Base-by-base conservation (phyloP, 2,329 filamentous ascomycete genomes). In the Xylaria hypoxylon region DNA sequence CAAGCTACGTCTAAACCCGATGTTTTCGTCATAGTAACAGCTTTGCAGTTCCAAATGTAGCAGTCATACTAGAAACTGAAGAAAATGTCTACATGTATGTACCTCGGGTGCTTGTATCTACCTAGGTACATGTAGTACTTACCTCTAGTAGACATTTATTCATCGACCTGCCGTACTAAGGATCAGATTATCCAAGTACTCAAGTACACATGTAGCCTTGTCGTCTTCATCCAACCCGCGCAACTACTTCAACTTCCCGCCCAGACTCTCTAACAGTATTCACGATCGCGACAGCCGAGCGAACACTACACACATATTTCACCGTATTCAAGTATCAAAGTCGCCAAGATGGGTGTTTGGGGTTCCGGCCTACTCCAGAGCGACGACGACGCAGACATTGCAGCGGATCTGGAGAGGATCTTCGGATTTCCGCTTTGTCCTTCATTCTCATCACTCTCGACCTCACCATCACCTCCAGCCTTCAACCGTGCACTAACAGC, bases 361-460 rank as follows among this genome's bases (percentile, higher is more conserved):
- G 71, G 69, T 35, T 59, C 35, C 53, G 68, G 71, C 48, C 64
- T 74, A 15, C 24, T 73, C 13, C 72, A 73, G 56, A 70, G 62
- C 0, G 65, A 71, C 22, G 68, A 72, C 17, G 73, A 73, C 66
- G 68, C 61, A 26, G 56, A 66, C 11, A 70, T 72, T 35, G 69
- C 64, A 11, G 28, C 31, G 2, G 68, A 73, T 2, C 64, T 75
- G n/a, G n/a, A 2, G 59, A 57, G 1, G 1, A 71, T 71, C 62
- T 64, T 70, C 45, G 67, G 64, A 8, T 64, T 63, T 44, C 24
- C 44, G 3, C 63, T 73, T 22, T 33, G 61, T 40, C 31, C 38
- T 8, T 38, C 56, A 2, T 62, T 73, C 31, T 26, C 59, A 26
- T 62, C 52, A 44, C 19, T 56, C 5, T 52, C 70, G 22, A 11